phyloP scores from a whole-genome alignment of 1,139 yeast genomes.

The Debaryomyces fabryi region DNA sequence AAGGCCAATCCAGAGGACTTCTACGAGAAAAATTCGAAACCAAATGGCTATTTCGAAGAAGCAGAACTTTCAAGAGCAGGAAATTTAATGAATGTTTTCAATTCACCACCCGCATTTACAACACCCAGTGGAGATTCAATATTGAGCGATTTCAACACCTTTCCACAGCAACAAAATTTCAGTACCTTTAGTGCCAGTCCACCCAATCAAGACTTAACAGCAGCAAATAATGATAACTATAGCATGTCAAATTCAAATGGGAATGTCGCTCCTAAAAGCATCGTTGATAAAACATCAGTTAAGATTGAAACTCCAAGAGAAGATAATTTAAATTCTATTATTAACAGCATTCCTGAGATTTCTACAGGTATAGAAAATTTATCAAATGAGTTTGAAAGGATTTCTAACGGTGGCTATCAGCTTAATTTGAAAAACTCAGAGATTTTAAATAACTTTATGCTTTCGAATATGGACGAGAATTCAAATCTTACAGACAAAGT shows the following conservation, averaged over 20 bases:
- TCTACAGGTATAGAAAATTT: constrained; percentile 32
- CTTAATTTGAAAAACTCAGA: constrained; percentile 33
- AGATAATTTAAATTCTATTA: constrained; percentile 2
- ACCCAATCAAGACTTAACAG: background rate
- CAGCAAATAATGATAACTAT: background rate
- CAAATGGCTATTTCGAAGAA: background rate
- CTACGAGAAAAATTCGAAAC: background rate
- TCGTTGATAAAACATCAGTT: background rate
- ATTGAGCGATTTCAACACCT: constrained; percentile 8
- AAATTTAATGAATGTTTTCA: constrained; percentile 1
- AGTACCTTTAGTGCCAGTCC: background rate
- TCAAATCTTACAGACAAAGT: background rate
- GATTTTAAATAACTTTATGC: constrained; percentile 29
- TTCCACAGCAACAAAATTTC: background rate
- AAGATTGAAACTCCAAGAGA: constrained; percentile 3
- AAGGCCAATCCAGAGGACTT: background rate
- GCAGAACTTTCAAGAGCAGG: background rate
- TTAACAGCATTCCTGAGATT: constrained; percentile 19
- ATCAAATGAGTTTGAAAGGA: constrained; percentile 31
- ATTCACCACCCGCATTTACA: constrained; percentile 15
- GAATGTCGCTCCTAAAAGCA: background rate
- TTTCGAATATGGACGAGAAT: constrained; percentile 16
- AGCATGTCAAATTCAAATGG: background rate
- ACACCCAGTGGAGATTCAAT: constrained; percentile 19
- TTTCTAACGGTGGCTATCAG: constrained; percentile 30